Evolutionary conservation across 495 filamentous ascomycete species (phyloP), one percentile per base, ranked within the genome.

Genomic region (Sordaria brevicollis): DNA sequence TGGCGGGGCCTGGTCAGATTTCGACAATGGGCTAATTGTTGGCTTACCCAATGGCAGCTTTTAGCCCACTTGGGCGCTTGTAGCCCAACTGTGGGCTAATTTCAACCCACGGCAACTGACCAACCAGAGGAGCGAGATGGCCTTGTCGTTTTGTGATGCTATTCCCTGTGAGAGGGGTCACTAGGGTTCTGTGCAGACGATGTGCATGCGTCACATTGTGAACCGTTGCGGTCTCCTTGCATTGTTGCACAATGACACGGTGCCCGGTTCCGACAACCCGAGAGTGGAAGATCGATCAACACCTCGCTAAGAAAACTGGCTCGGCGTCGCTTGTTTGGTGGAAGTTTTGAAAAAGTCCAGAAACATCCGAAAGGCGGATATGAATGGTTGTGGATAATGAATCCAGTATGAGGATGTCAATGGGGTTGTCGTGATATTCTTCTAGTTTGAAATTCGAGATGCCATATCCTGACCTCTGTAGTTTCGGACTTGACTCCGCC

Each of bases 21-120:
- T 72, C 71, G 75, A 57, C 71, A 74, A 69, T 69, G 76, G 75
- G 76, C 73, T 70, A 78, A 78, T 67, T 75, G 34, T 33, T 36
- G 29, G 37, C 19, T 78, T 72, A 43, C 73, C 76, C 73, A 76
- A 69, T 74, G 67, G n/a, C 8, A 15, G 5, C 19, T 68, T 74
- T 73, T 78, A 74, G 65, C 76, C 76, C 76, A 67, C 35, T 34
- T 66, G 49, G 71, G 76, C 76, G 72, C 76, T 78, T 74, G 68
- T 49, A 34, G 3, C 29, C 15, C 39, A 19, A 68, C 54, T 29
- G 57, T 67, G 71, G 74, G 72, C 69, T 66, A 72, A 74, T 43
- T 70, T 7, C 15, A 19, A 31, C 49, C 49, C 25, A 31, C 49
- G 43, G 49, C 49, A 31, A 33, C 25, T 0, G 34, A 33, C 72